Evolutionary conservation across 164 flowering plant species (phyloP), one percentile per base, ranked within the genome.

Genomic region (Vitis rupestris): DNA sequence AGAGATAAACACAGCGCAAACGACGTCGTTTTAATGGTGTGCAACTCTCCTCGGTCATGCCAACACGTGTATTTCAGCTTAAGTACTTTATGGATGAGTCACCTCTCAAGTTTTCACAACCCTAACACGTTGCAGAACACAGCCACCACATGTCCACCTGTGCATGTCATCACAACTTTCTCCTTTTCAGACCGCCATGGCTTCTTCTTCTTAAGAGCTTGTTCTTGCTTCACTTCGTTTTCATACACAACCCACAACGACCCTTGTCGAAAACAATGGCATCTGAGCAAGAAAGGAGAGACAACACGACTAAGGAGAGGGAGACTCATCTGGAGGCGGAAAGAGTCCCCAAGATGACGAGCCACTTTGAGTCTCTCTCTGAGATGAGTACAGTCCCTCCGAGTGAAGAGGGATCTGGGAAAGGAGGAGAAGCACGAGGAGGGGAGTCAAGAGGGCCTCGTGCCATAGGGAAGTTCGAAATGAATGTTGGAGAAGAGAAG

Each of bases 241-340:
- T 3, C 30, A 14, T 7, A 23, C 69, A 50, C 17, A 53, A 10
- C 0, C 1, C 10, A 30, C 66, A 11, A 49, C 9, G 10, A 0
- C 48, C 44, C 15, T n/a, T 15, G 23, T 12, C 64, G 52, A 59
- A 15, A 69, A 67, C n/a, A 76, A 89, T 86, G 91, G 86, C 91
- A 4, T 87, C 94, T 2, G 79, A 85, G 37, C 85, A 87, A 73
- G 9, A 16, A 29, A 75, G 77, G 27, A 74, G 74, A 65, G 87
- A 81, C 1, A 71, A 74, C 14, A 72, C 52, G 8, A 74, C 69
- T 8, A 63, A 7, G 0, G 83, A 80, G 64, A 48, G 69, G 5
- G 81, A 73, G n/a, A 19, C 60, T 31, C 70, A 19, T 1, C 74
- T 81, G 2, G 82, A 75, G 79, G 80, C 73, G 70, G 82, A 78